phyloP scores from a whole-genome alignment of 176 grass and related monocot genomes.

The Melocanna baccifera region DNA sequence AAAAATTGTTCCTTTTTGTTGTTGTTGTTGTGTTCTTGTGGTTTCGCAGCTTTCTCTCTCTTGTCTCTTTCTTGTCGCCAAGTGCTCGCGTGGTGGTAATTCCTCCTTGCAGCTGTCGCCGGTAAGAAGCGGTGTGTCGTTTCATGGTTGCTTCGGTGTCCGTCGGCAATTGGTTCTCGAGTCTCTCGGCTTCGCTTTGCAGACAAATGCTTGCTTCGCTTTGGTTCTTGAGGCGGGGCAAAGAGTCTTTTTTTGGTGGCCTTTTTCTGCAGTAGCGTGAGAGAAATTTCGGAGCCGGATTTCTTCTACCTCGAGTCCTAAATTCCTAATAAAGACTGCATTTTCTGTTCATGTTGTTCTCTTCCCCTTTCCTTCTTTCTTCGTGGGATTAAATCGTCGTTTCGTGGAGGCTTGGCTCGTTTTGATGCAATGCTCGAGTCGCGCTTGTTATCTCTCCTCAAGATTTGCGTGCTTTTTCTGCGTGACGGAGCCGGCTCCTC shows the following conservation, averaged over 20 bases:
- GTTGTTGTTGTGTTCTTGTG: background rate
- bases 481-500: too few species aligned
- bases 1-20: background rate
- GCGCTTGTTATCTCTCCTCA: background rate
- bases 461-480: background rate
- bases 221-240: background rate
- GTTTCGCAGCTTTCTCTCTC: background rate
- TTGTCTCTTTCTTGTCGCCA: slow-evolving; percentile 32
- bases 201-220: slow-evolving; percentile 2
- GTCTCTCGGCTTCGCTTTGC: background rate
- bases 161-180: slow-evolving; percentile 14
- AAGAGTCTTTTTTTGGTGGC: background rate
- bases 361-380: background rate
- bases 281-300: background rate
- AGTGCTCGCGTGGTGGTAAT: background rate
- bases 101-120: background rate
- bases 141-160: slow-evolving; percentile 1
- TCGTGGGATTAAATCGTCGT: background rate
- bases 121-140: background rate
- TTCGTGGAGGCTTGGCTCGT: background rate
- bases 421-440: background rate
- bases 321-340: background rate
- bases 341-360: background rate
- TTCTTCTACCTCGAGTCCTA: background rate
- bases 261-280: background rate